These are phyloP conservation scores for Cryphonectria parasitica DNA, from an alignment of 2,329 filamentous ascomycete species.

Conservation along the genomic window DNA sequence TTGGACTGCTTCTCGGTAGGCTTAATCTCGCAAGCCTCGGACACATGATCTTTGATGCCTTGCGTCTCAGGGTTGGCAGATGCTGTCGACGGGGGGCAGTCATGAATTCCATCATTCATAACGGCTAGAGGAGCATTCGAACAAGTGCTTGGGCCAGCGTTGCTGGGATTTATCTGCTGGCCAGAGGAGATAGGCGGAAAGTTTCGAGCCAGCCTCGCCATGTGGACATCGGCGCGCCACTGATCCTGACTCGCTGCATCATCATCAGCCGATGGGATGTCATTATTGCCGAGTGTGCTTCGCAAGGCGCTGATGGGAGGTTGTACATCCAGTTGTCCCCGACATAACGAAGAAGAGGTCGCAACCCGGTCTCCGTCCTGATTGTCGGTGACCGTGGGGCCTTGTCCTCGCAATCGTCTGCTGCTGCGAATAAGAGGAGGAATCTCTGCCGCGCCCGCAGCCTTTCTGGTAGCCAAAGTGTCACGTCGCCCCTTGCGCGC, in stretches of 20 bases:
- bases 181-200: neutral
- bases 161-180: neutral
- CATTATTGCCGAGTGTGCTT: neutral
- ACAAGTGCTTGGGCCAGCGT: neutral
- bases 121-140: neutral
- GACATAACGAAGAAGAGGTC: neutral
- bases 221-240: neutral
- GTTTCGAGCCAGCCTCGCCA: neutral
- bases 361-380: neutral
- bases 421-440: neutral
- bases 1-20: neutral
- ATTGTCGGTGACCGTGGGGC: neutral
- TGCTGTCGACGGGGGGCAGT: neutral
- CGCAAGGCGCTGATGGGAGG: constrained; percentile 3
- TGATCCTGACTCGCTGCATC: neutral
- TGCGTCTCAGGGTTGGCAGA: too few relatives aligned
- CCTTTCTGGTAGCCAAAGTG: neutral
- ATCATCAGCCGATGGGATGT: neutral
- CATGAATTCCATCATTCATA: neutral
- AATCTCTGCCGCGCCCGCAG: neutral
- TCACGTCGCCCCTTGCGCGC: neutral
- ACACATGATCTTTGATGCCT: neutral
- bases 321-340: neutral
- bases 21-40: neutral
- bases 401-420: constrained; percentile 1